These are phyloP conservation scores for Candida wancherniae DNA, from an alignment of 805 yeast species.

Conservation along the genomic window DNA sequence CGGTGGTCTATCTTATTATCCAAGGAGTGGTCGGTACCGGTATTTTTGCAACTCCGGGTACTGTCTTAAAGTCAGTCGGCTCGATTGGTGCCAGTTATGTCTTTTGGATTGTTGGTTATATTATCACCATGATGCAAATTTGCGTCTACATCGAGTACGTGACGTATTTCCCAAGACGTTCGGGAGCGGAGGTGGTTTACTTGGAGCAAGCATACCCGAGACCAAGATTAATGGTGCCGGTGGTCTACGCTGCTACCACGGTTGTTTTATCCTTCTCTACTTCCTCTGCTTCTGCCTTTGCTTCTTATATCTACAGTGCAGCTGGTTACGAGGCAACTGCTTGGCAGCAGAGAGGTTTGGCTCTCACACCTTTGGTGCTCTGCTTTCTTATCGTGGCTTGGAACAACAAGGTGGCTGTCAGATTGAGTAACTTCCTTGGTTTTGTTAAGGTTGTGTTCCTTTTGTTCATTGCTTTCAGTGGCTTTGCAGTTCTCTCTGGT, in stretches of 20 bases:
- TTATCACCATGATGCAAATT: slow-evolving; percentile 34
- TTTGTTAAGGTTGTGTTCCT: slow-evolving; percentile 31
- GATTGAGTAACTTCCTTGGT: slow-evolving; percentile 29
- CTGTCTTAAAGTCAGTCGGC: slow-evolving; percentile 45
- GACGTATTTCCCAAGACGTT: slow-evolving; percentile 32
- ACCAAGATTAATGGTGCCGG: slow-evolving; percentile 32
- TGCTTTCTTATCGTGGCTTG: slow-evolving; percentile 19
- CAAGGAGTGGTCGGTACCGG: slow-evolving; percentile 76
- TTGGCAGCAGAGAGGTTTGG: slow-evolving; percentile 36
- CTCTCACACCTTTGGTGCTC: slow-evolving; percentile 26
- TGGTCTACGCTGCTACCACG: slow-evolving; percentile 34
- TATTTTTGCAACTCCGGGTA: slow-evolving; percentile 66
- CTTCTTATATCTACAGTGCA: slow-evolving; percentile 29
- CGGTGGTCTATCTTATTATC: slow-evolving; percentile 61
- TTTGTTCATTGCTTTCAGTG: slow-evolving; percentile 29
- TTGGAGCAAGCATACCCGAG: slow-evolving; percentile 36
- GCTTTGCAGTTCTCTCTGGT: slow-evolving; percentile 35
- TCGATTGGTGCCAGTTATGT: slow-evolving; percentile 41
- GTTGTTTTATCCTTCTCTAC: slow-evolving; percentile 34
- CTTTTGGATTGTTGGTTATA: slow-evolving; percentile 39
- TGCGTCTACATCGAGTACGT: slow-evolving; percentile 39
- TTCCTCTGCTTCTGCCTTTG: slow-evolving; percentile 36
- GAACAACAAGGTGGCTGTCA: slow-evolving; percentile 26
- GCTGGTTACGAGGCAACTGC: slow-evolving; percentile 24
- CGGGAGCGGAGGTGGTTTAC: slow-evolving; percentile 37